These are phyloP conservation scores for Solanum chilense DNA, from an alignment of 257 asterid genomes.

Conservation along the genomic window DNA sequence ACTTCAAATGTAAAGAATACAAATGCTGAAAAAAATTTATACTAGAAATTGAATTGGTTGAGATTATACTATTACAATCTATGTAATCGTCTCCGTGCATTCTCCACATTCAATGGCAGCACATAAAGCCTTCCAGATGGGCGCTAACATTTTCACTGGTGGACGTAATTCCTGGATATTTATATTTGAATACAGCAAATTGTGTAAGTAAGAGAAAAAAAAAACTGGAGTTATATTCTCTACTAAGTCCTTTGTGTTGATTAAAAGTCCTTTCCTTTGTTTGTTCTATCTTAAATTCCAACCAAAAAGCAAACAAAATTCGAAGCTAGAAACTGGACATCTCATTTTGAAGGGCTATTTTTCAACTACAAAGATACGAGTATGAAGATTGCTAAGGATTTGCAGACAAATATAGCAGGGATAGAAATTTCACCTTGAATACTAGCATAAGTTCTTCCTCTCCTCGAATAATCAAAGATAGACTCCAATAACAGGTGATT, in stretches of 20 bases:
- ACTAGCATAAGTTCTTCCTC: slow-evolving; percentile 66
- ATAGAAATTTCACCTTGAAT: slow-evolving; percentile 49
- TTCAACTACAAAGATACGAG: background rate
- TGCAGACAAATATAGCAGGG: background rate
- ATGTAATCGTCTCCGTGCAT: background rate
- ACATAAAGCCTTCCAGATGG: slow-evolving; percentile 79
- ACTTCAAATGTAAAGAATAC: background rate
- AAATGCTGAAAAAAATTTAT: background rate
- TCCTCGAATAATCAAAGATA: slow-evolving; percentile 53
- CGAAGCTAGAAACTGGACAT: background rate
- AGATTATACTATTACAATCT: background rate
- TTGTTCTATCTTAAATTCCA: background rate
- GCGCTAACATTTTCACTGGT: slow-evolving; percentile 63
- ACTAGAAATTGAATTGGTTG: background rate
- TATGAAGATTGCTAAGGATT: background rate
- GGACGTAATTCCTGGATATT: slow-evolving; percentile 48
- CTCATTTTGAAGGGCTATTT: background rate
- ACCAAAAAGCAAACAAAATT: background rate
- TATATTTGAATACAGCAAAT: background rate
- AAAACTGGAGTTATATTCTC: background rate
- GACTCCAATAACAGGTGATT: slow-evolving; percentile 94
- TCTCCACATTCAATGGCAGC: slow-evolving; percentile 21
- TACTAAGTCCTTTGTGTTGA: background rate
- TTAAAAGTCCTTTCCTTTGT: background rate
- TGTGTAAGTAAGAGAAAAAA: background rate